Conservation (phyloP, 176 grass and related monocot species). For the bread wheat (Triticum aestivum) region IWGSC_CS_RefSeq_v2.1 NC_057802.1:4055530-4056029, state of each 20-base stretch:
- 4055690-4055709: not conserved
- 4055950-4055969: too few relatives aligned
- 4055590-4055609: conserved; percentile 10
- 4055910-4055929: not conserved
- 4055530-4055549: conserved; percentile 32
- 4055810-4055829: not conserved
- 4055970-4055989: not conserved
- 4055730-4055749: not conserved
- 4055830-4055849: not conserved
- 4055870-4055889: not conserved
- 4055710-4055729: not conserved
- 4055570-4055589: not conserved
- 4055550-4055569: conserved; percentile 18
- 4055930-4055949: not conserved
- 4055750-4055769: not conserved
- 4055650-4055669: not conserved
- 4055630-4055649: not conserved
- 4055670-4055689: not conserved
- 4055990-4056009: not conserved
- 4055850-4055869: not conserved
- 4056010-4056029: not conserved
- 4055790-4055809: not conserved
- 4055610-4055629: not conserved
- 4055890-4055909: not conserved
- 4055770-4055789: not conserved